Evolutionary conservation across 768 basidiomycete species (phyloP).

Genomic region (Tricholoma sp.): DNA sequence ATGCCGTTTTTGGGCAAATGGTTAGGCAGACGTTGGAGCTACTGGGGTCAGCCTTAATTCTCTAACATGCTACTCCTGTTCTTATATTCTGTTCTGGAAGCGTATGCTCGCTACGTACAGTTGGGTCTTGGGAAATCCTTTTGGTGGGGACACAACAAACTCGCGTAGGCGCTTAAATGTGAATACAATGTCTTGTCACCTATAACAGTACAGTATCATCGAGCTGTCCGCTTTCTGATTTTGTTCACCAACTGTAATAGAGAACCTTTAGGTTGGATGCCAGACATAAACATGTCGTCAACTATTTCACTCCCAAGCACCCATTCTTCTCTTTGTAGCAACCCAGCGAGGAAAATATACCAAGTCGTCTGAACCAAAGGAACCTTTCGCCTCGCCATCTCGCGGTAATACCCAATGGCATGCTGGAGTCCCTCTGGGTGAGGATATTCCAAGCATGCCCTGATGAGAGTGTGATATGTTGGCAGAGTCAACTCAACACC

Average conservation of each 20-base stretch:
- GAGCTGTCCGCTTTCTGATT: constrained; percentile 32
- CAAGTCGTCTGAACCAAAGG: constrained; percentile 61
- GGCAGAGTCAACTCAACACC: constrained; percentile 53
- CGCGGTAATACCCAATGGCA: constrained; percentile 54
- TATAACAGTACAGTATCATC: constrained; percentile 3
- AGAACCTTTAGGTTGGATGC: constrained; percentile 39
- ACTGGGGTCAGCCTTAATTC: constrained; percentile 61
- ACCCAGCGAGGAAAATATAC: constrained; percentile 68
- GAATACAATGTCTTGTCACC: background rate
- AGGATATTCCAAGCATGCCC: constrained; percentile 53
- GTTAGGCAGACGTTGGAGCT: constrained; percentile 80
- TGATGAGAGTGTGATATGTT: constrained; percentile 76
- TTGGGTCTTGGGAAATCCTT: constrained; percentile 61
- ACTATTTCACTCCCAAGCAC: constrained; percentile 54
- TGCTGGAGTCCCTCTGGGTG: constrained; percentile 44
- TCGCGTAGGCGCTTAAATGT: background rate
- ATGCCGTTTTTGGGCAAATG: constrained; percentile 87
- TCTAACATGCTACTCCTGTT: constrained; percentile 1
- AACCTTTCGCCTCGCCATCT: constrained; percentile 50
- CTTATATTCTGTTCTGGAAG: constrained; percentile 30
- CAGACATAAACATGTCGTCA: constrained; percentile 48
- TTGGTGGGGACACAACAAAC: constrained; percentile 32
- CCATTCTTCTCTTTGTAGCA: constrained; percentile 57
- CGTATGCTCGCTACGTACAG: constrained; percentile 64
- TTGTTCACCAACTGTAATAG: constrained; percentile 45